Percentiles rank a stretch among this genome's conserved stretches.
Conservation (phyloP, 805 yeast genomes). For the Metschnikowia matae region DNA sequence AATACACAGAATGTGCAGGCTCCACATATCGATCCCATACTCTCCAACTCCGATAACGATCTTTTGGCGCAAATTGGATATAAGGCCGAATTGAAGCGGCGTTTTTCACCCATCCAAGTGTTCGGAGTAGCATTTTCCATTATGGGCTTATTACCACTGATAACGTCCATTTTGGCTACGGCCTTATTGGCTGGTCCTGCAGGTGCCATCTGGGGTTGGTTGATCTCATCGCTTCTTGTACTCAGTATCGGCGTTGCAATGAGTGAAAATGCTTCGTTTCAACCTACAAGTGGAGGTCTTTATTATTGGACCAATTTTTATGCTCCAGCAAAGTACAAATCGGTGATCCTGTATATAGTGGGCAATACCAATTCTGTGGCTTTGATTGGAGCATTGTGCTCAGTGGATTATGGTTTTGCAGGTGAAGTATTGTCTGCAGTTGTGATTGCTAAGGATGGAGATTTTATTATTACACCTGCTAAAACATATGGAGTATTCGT, state of each 20-base stretch:
- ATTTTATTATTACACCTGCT: constrained; percentile 50
- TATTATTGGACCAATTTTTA: constrained; percentile 65
- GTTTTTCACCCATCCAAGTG: constrained; percentile 57
- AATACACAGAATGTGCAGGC: constrained; percentile 28
- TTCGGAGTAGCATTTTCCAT: constrained; percentile 70
- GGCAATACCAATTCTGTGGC: constrained; percentile 70
- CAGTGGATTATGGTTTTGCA: constrained; percentile 68
- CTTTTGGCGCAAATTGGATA: constrained; percentile 59
- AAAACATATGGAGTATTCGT: constrained; percentile 63
- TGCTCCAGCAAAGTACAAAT: constrained; percentile 44
- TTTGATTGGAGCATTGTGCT: constrained; percentile 60
- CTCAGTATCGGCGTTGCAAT: constrained; percentile 56
- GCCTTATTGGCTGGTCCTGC: constrained; percentile 63
- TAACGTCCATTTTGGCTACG: constrained; percentile 50
- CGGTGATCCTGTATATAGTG: constrained; percentile 36
- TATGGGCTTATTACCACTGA: constrained; percentile 67
- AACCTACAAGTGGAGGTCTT: constrained; percentile 74
- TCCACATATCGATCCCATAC: constrained; percentile 19
- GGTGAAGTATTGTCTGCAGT: constrained; percentile 57
- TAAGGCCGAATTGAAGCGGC: constrained; percentile 61
- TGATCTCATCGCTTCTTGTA: constrained; percentile 52
- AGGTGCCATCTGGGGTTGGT: constrained; percentile 73
- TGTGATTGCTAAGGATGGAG: constrained; percentile 49
- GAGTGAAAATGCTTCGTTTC: constrained; percentile 63
- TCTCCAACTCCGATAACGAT: constrained; percentile 21